Evolutionary conservation across 768 basidiomycete species (phyloP).

Genomic region (Tricholoma saponaceum): DNA sequence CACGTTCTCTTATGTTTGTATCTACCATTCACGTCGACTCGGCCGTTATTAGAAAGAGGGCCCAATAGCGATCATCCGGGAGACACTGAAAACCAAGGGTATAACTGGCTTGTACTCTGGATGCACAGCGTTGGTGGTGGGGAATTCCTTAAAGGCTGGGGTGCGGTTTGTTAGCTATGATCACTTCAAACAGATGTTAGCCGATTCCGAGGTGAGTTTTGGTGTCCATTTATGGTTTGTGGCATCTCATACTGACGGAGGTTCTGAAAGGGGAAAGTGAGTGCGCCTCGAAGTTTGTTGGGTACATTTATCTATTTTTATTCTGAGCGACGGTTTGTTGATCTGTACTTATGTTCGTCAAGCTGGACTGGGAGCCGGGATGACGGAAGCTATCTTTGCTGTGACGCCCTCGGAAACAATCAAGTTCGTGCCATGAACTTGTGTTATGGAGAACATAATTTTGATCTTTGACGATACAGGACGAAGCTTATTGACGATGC

Average conservation of each 20-base stretch:
- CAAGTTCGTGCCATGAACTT: constrained; percentile 61
- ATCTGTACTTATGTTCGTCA: background rate
- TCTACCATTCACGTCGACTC: background rate
- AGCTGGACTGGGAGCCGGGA: constrained; percentile 85
- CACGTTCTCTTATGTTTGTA: background rate
- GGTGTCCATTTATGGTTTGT: background rate
- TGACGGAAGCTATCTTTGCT: constrained; percentile 89
- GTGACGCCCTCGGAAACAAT: constrained; percentile 98
- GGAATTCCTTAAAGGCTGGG: constrained; percentile 92
- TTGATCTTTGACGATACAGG: constrained; percentile 34
- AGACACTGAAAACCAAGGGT: constrained; percentile 74
- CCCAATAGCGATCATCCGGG: constrained; percentile 68
- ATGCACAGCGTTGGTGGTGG: constrained; percentile 83
- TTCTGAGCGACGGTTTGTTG: background rate
- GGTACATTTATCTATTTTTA: constrained; percentile 37
- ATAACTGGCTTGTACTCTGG: constrained; percentile 89
- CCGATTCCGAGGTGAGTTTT: constrained; percentile 70
- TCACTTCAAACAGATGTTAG: constrained; percentile 79
- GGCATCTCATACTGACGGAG: background rate
- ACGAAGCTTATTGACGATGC: constrained; percentile 97
- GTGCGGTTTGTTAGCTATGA: constrained; percentile 96
- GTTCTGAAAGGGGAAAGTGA: constrained; percentile 78
- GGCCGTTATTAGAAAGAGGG: constrained; percentile 43
- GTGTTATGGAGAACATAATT: background rate
- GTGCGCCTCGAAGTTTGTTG: constrained; percentile 77